Evolutionary conservation across 768 basidiomycete species (phyloP), one percentile per base, ranked within the genome.

Genomic region (Rhodotorula taiwanensis): DNA sequence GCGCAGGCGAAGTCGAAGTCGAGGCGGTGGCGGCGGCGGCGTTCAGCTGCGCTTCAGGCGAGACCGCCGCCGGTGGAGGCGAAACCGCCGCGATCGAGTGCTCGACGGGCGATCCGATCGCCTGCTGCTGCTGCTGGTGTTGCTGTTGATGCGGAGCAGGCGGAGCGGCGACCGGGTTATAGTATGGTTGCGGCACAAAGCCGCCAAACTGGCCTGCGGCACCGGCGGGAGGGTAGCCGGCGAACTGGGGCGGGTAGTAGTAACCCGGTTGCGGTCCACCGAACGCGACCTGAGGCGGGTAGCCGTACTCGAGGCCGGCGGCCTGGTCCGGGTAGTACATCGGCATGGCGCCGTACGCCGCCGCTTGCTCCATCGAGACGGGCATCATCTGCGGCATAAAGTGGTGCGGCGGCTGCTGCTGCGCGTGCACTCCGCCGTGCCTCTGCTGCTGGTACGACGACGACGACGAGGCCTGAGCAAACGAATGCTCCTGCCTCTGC

Each of bases 251-350:
- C 20, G 56, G 47, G 42, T 31, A 49, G 49, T 44, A 56, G 61
- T 62, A 62, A 27, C 52, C 55, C n/a, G 33, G 42, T 34, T 52
- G 62, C 7, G 15, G 36, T 3, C 43, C 58, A 10, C 52, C 21
- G 52, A 62, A 67, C 23, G 56, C 53, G 31, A 52, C 61, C 50
- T 65, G 64, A 10, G 36, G 36, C 13, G 36, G 39, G 53, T 59
- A 65, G 44, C 58, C 60, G 60, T 62, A 62, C 47, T 59, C 60
- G 27, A 51, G n/a, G 4, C 36, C 36, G 36, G n/a, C n/a, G n/a
- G 18, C 47, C 39, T 54, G 53, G 27, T 66, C 55, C 18, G 62
- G 55, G 48, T 69, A 64, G 55, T 64, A 69, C 50, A 67, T 44
- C 25, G 66, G 60, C 60, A 67, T 52, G 16, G 60, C 61, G 23